Base-by-base conservation (phyloP, 768 basidiomycete species). In the Mycena albidolilacea region DNA sequence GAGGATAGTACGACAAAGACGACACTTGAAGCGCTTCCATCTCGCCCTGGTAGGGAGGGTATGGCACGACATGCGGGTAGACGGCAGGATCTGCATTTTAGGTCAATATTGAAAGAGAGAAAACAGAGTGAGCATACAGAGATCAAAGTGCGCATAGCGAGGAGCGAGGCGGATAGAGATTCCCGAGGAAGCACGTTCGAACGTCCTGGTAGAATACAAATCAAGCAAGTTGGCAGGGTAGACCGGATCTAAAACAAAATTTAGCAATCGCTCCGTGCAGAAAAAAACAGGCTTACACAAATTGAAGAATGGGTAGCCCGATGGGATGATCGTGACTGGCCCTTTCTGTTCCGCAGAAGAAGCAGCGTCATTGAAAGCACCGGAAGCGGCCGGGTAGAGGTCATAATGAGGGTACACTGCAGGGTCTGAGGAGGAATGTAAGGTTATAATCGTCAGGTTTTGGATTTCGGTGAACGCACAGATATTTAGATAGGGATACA, bases 391-490 rank as follows among this genome's bases (percentile, higher is more conserved):
- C 23, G 81, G 81, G 77, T 85, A 85, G 46, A 82, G 75, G 67
- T 80, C 71, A 54, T 83, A 78, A 69, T 81, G 64, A 54, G 85
- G 83, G 74, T 84, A 85, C 52, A 79, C 64, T 38, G 76, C 61
- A 23, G 80, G 78, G 67, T 81, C 82, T 81, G 57, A 50, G 9
- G 44, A 58, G 12, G 41, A 39, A 48, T 58, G 61, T 37, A 35
- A 64, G 37, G 35, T 41, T 57, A 10, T 17, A 7, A 52, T 38
- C 19, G 9, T 12, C 23, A 12, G 11, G 7, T 38, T 46, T 67
- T 44, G 11, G 7, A 48, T 46, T 67, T 44, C 14, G 30, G 14
- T 9, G 12, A 46, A 46, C 44, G 38, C 60, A 58, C 39, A 67
- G 60, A 60, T 70, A 65, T 38, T 63, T 59, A 60, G 69, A 78